phyloP scores from a whole-genome alignment of 352 stramenopile genomes.

The Phytophthora citricola region DNA sequence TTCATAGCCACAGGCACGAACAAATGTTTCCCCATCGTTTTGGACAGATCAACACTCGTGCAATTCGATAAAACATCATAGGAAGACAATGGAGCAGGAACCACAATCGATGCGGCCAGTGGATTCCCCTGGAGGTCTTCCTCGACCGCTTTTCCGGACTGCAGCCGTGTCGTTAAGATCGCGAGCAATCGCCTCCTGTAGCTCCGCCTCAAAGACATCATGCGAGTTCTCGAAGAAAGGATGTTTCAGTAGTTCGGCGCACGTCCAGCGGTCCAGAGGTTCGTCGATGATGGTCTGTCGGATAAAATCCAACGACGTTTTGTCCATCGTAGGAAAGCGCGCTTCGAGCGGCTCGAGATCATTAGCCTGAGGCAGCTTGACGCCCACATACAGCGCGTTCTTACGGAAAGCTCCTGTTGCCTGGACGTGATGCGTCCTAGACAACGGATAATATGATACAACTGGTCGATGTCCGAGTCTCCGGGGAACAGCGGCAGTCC shows the following conservation, averaged over 20 bases:
- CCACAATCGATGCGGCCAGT: slow-evolving; percentile 15
- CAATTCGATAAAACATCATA: no score
- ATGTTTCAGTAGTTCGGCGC: slow-evolving; percentile 74
- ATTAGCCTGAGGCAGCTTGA: slow-evolving; percentile 70
- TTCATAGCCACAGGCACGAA: slow-evolving; percentile 39
- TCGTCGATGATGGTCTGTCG: slow-evolving; percentile 80
- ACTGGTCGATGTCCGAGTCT: slow-evolving; percentile 96
- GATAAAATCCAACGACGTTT: slow-evolving; percentile 70
- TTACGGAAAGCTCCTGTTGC: slow-evolving; percentile 83
- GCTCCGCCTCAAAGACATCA: slow-evolving; percentile 66
- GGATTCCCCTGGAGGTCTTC: slow-evolving; percentile 39
- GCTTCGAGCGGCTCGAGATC: slow-evolving; percentile 67
- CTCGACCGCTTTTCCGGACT: slow-evolving; percentile 67
- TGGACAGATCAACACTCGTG: slow-evolving; percentile 9
- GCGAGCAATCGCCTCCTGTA: slow-evolving; percentile 72
- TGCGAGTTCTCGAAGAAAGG: slow-evolving; percentile 70
- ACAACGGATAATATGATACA: slow-evolving; percentile 88
- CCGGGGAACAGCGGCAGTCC: slow-evolving; percentile 96
- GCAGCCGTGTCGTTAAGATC: slow-evolving; percentile 71
- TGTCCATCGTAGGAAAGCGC: slow-evolving; percentile 76
- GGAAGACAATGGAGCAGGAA: slow-evolving; percentile 9
- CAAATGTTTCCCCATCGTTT: slow-evolving; percentile 29
- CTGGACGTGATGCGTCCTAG: slow-evolving; percentile 72
- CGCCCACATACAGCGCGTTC: slow-evolving; percentile 81
- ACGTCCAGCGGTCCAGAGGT: slow-evolving; percentile 83